phyloP scores from a whole-genome alignment of 768 basidiomycete genomes.

The Lentinus tigrinus region DNA sequence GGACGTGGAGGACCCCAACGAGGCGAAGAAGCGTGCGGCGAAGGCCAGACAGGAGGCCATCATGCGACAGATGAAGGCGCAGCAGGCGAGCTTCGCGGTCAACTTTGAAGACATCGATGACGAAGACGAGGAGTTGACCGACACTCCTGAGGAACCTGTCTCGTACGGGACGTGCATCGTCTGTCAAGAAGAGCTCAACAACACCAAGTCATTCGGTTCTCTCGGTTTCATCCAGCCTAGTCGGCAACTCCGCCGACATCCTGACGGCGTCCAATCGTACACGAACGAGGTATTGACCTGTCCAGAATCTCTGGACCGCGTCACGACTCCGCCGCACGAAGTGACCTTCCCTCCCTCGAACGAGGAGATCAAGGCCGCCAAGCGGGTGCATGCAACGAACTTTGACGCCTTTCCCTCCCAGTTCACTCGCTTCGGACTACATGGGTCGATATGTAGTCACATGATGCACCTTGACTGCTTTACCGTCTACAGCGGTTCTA shows the following conservation, averaged over 20 bases:
- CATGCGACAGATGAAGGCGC: conserved; percentile 93
- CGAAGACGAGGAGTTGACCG: conserved; percentile 59
- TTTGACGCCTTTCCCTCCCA: conserved; percentile 75
- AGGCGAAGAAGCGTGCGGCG: conserved; percentile 79
- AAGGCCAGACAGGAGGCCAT: conserved; percentile 91
- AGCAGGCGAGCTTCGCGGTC: conserved; percentile 83
- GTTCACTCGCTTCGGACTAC: conserved; percentile 80
- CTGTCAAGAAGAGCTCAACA: conserved; percentile 90
- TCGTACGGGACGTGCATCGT: conserved; percentile 95
- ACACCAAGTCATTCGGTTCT: conserved; percentile 73
- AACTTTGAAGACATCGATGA: conserved; percentile 75
- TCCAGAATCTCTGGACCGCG: conserved; percentile 65
- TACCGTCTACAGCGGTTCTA: conserved; percentile 82
- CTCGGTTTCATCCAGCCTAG: conserved; percentile 89
- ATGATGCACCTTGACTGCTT: conserved; percentile 98
- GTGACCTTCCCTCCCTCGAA: conserved; percentile 49
- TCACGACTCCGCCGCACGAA: conserved; percentile 26
- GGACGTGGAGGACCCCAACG: conserved; percentile 50
- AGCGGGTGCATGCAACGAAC: conserved; percentile 40
- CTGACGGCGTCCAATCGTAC: conserved; percentile 56
- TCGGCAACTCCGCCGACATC: conserved; percentile 75
- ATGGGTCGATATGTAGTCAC: conserved; percentile 89
- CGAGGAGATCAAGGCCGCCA: conserved; percentile 49
- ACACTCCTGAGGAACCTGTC: conserved; percentile 43
- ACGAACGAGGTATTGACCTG: conserved; percentile 73